Base-by-base conservation (phyloP, 805 yeast genomes). In the Saturnispora saitoi region DNA sequence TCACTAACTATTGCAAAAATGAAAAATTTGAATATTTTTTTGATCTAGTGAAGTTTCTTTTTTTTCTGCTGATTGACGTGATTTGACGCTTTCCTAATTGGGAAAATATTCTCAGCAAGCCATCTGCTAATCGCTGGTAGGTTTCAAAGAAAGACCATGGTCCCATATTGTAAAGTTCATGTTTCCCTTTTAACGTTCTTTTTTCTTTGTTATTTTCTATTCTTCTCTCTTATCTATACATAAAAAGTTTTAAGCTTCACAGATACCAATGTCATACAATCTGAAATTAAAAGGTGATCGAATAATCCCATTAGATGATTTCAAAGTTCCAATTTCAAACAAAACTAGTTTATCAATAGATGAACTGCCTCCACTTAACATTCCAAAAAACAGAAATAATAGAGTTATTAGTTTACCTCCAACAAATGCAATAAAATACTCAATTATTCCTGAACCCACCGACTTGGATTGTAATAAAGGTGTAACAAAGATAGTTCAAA, bases 251-350 rank as follows among this genome's bases (percentile, higher is more conserved):
- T 24, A 24, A 24, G 5, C 28, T 9, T 24, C 8, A 6, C 28
- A 6, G 7, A 9, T 6, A 6, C 8, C 28, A 24, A 47, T 47
- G 45, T 36, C 42, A 19, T 48, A 50, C n/a, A 37, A 29, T 57
- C 51, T 56, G 31, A 56, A 55, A 34, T 54, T 56, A 29, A 58
- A 49, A 40, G 67, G 66, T 4, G 58, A 63, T 34, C 53, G 48
- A 39, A 48, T 64, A 8, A 44, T 45, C 11, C 45, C 46, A 20
- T 53, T 48, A 2, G 49, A 46, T n/a, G 68, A 63, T 47, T 62
- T 59, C 39, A 41, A 40, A 12, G 32, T 54, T 43, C 32, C 59
- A 54, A 10, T 32, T 45, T 32, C 48, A 12, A 48, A 43, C 30
- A 22, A 47, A 11, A 32, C 29, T 12, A 32, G 26, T 26, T n/a